Evolutionary conservation across 306 rosid genomes (phyloP).

Genomic region (Macrotyloma uniflorum): DNA sequence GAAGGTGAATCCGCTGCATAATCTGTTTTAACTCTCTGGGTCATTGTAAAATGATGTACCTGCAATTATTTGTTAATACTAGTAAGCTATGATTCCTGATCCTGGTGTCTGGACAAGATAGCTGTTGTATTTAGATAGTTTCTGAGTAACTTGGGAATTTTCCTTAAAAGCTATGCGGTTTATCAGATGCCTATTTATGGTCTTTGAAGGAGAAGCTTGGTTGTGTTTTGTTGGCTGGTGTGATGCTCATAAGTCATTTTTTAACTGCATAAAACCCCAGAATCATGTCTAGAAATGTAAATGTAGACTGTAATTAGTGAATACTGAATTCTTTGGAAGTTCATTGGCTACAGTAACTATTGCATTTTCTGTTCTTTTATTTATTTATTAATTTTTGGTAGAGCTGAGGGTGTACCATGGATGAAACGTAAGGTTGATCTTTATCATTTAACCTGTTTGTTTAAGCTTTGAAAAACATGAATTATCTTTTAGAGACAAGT

Average conservation of each 20-base stretch:
- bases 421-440: not conserved
- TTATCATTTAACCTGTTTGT: not conserved
- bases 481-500: not conserved
- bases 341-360: not conserved
- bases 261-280: slow-evolving; percentile 22
- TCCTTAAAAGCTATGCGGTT: not conserved
- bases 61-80: slow-evolving; percentile 29
- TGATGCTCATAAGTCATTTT: slow-evolving; percentile 18
- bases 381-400: not conserved
- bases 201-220: not conserved
- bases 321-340: not conserved
- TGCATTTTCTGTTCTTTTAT: not conserved
- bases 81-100: slow-evolving; percentile 21
- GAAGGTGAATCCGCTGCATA: slow-evolving; percentile 49
- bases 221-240: slow-evolving; percentile 26
- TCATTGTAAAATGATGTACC: slow-evolving; percentile 32
- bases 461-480: not conserved
- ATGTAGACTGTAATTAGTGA: slow-evolving; percentile 23
- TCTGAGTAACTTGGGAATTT: slow-evolving; percentile 25
- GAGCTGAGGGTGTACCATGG: not conserved
- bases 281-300: slow-evolving; percentile 6
- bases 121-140: slow-evolving; percentile 26
- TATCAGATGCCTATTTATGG: not conserved
- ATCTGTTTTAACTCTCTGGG: slow-evolving; percentile 30
- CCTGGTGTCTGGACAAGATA: slow-evolving; percentile 34